Evolutionary conservation across 352 stramenopile species (phyloP), one percentile per base, ranked within the genome.

Genomic region (Thraustochytrium sp.): DNA sequence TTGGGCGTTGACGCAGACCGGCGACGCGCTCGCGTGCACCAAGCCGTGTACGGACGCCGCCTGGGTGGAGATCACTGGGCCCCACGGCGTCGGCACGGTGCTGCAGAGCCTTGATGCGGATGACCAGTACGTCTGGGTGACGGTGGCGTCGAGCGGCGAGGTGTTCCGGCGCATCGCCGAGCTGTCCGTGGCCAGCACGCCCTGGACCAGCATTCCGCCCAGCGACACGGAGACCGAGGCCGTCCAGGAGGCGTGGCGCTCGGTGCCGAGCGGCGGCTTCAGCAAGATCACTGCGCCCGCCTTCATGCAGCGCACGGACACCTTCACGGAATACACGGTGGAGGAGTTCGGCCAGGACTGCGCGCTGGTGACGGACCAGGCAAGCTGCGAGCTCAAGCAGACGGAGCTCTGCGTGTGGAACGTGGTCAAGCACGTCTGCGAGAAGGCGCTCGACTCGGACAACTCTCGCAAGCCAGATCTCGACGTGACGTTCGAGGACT

Each of bases 301-400:
- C 11, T 46, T 49, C 31, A 9, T 2, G 46, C 8, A 42, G 18
- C 29, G 37, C 23, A 63, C 44, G 18, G 53, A 65, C 4, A 34
- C 68, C 29, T 40, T 72, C 31, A 44, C 31, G 23, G 53, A 46
- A 26, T 80, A 80, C 53, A 80, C 44, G 23, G 68, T 80, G 53
- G 68, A 80, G 38, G 65, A 77, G 51, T 80, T 72, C 29, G 68
- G 44, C 29, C 42, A 64, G 16, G 44, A 80, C 34, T 80, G 68
- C 53, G 68, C 53, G 2, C 31, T 61, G 23, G 23, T 21, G n/a
- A 37, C 38, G 29, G 31, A 18, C 18, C 16, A 63, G 42, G 68
- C 76, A 3, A 31, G 13, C 5, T 80, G 68, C 31, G 34, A 2
- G 23, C 23, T 46, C 9, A 68, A 63, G 18, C 26, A 16, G 26